Evolutionary conservation across 345 rosid species (phyloP).

Genomic region (Lumnitzera racemosa): DNA sequence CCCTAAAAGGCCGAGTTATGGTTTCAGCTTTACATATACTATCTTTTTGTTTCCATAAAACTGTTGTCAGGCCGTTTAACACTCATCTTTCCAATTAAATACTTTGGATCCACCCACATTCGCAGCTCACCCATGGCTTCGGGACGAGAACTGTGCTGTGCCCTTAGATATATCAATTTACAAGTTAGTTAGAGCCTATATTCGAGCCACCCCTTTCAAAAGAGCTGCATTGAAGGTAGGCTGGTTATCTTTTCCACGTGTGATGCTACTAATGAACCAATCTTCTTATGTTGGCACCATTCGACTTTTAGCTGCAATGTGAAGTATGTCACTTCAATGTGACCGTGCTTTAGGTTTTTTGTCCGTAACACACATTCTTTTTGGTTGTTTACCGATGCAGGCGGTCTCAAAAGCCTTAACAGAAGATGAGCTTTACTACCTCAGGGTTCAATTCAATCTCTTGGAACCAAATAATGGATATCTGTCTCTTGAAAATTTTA

Average conservation of each 20-base stretch:
- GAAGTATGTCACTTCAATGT: not conserved
- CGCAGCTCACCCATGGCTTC: slow-evolving; percentile 94
- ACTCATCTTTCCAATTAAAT: not conserved
- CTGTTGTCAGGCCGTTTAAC: not conserved
- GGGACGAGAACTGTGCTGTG: slow-evolving; percentile 42
- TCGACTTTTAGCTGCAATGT: too few relatives aligned
- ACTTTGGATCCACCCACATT: not conserved
- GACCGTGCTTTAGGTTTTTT: not conserved
- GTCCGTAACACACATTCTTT: slow-evolving; percentile 2
- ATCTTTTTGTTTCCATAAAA: not conserved
- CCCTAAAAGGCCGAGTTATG: not conserved
- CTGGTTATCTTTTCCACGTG: slow-evolving; percentile 3
- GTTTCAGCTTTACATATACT: not conserved
- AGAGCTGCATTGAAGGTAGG: slow-evolving; percentile 81
- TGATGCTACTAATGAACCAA: not conserved
- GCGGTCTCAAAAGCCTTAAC: slow-evolving; percentile 90
- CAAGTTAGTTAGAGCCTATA: slow-evolving; percentile 69
- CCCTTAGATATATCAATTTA: slow-evolving; percentile 76
- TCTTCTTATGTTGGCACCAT: not conserved
- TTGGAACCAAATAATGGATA: slow-evolving; percentile 81
- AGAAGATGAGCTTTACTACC: slow-evolving; percentile 73
- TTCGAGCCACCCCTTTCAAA: slow-evolving; percentile 68
- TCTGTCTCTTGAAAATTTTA: slow-evolving; percentile 65
- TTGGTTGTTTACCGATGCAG: slow-evolving; percentile 30
- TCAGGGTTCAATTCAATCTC: slow-evolving; percentile 67